Conservation (phyloP, 2,329 filamentous ascomycete species). For the Diaporthe destruens region DNA sequence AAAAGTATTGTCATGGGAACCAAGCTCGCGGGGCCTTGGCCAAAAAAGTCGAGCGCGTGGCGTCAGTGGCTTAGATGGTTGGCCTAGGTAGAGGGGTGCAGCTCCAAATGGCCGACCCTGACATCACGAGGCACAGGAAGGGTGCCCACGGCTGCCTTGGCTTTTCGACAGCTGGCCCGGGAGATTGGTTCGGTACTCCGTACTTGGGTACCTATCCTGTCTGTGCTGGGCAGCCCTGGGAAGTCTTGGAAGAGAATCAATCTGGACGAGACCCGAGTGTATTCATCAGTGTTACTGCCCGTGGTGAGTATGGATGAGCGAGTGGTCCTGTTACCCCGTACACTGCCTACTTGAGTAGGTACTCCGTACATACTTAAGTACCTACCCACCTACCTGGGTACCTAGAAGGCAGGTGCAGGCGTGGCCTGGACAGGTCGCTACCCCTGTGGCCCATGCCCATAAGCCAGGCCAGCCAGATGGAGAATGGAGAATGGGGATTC, state of each 20-base stretch:
- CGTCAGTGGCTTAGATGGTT: conserved; percentile 30
- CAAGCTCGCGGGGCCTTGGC: not conserved
- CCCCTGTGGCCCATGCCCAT: conserved; percentile 22
- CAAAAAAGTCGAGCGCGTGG: conserved; percentile 24
- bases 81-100: conserved; percentile 7
- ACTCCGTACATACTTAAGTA: too few species aligned
- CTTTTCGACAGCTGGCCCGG: conserved; percentile 2
- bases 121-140: not conserved
- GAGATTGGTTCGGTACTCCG: not conserved
- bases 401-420: not conserved
- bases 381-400: too few species aligned
- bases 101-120: not conserved
- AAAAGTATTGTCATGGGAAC: conserved; percentile 9
- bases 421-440: not conserved
- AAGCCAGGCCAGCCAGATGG: not conserved
- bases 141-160: conserved; percentile 12
- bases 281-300: not conserved
- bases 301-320: not conserved
- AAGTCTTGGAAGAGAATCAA: not conserved
- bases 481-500: conserved; percentile 22
- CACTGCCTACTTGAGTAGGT: too few species aligned
- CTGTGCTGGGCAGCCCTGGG: not conserved
- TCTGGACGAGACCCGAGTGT: not conserved
- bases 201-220: not conserved
- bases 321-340: too few species aligned